These are phyloP conservation scores for Eimeria sp. DNA, from an alignment of 169 alveolate genomes.

Conservation along the genomic window DNA sequence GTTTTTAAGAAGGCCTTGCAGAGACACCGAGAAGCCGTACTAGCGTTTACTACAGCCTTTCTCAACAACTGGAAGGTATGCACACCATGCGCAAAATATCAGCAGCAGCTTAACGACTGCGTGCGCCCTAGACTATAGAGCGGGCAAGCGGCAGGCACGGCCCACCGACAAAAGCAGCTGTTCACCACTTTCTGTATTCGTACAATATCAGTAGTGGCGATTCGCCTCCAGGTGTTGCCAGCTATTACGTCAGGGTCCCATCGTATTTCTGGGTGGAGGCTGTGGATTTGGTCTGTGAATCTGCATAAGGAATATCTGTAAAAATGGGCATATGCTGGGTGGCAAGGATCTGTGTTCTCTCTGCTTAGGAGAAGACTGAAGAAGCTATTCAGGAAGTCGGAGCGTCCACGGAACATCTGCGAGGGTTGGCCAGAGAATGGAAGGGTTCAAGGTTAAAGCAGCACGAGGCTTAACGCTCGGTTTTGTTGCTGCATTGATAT, in stretches of 20 bases:
- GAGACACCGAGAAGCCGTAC: constrained; percentile 24
- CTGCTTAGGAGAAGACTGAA: constrained; percentile 35
- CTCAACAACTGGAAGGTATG: not conserved
- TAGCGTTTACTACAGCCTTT: not conserved
- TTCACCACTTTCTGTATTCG: not conserved
- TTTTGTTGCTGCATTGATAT: constrained; percentile 38
- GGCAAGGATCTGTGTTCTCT: not conserved
- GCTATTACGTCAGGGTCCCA: not conserved
- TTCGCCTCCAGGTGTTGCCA: not conserved
- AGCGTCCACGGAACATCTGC: constrained; percentile 13
- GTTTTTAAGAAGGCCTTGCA: constrained; percentile 31
- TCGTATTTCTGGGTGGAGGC: not conserved
- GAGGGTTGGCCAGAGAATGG: constrained; percentile 10
- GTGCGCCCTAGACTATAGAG: not conserved
- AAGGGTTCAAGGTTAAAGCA: not conserved
- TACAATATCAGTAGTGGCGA: not conserved
- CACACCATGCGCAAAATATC: not conserved
- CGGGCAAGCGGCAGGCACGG: not conserved
- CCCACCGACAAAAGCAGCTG: not conserved
- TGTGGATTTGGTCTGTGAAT: not conserved
- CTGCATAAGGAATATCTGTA: not conserved
- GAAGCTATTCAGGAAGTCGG: constrained; percentile 18
- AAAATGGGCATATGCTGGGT: not conserved
- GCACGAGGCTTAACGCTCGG: constrained; percentile 25
- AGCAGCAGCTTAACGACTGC: not conserved